Evolutionary conservation across 208 protist genomes (phyloP).

Genomic region (Trypanosoma rangeli): DNA sequence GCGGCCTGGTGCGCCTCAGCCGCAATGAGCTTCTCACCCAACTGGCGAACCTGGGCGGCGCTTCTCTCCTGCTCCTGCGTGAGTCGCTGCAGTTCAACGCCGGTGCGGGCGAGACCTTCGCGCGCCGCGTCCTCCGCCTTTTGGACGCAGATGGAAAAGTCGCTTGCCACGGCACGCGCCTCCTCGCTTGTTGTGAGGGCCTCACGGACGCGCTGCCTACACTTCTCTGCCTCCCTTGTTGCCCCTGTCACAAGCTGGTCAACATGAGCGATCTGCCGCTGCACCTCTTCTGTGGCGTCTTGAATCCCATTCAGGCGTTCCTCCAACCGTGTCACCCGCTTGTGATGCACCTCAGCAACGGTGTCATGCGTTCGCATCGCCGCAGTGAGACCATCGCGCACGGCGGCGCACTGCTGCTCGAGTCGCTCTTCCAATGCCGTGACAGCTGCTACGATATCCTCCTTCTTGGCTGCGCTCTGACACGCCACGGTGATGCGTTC

Average conservation of each 20-base stretch:
- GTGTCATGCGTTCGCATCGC: background rate
- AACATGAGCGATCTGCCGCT: constrained; percentile 31
- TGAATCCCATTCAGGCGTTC: constrained; percentile 5
- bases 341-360: constrained; percentile 19
- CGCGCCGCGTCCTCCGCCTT: constrained; percentile 16
- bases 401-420: constrained; percentile 4
- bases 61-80: constrained; percentile 7
- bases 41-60: constrained; percentile 7
- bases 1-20: constrained; percentile 32
- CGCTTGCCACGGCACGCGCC: constrained; percentile 10
- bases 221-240: constrained; percentile 26
- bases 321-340: constrained; percentile 7
- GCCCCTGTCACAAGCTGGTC: constrained; percentile 19
- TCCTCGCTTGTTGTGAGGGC: constrained; percentile 15
- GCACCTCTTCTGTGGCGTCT: constrained; percentile 8
- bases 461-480: constrained; percentile 18
- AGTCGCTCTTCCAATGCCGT: constrained; percentile 22
- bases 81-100: constrained; percentile 23
- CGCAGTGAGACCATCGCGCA: background rate
- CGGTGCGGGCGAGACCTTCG: constrained; percentile 12
- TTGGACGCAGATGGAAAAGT: constrained; percentile 8
- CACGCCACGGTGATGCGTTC: constrained; percentile 5
- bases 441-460: constrained; percentile 17
- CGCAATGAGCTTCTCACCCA: constrained; percentile 3
- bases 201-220: constrained; percentile 14